A percentile compares a stretch with the other conserved stretches of the same genome.
These are phyloP conservation scores for Paraglomus brasilianum DNA, from an alignment of 192 early-diverging fungal genomes.

Conservation along the genomic window DNA sequence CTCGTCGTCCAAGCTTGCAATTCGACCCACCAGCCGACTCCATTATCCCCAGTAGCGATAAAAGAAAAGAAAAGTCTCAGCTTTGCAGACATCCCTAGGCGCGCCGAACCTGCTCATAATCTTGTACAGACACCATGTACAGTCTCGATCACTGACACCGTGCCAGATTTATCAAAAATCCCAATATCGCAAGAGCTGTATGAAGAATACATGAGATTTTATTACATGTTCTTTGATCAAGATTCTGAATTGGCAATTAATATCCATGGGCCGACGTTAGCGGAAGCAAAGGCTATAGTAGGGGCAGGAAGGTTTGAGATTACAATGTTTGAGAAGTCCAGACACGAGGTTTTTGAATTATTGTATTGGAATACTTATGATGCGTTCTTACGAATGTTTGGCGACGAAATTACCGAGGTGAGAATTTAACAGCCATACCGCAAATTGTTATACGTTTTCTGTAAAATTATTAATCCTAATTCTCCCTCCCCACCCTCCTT, in stretches of 20 bases:
- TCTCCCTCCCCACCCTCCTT: too few species aligned
- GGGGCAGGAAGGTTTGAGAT: slow-evolving; percentile 13
- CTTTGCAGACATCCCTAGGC: background rate
- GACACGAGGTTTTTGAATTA: slow-evolving; percentile 20
- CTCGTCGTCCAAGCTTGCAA: slow-evolving; percentile 13
- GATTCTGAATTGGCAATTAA: slow-evolving; percentile 29
- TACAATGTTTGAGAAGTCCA: slow-evolving; percentile 15
- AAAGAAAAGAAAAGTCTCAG: background rate
- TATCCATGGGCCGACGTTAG: slow-evolving; percentile 13
- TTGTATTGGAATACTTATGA: slow-evolving; percentile 32
- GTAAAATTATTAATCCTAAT: too few species aligned
- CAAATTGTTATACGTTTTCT: too few species aligned
- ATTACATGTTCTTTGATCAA: slow-evolving; percentile 7
- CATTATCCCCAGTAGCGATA: too few species aligned
- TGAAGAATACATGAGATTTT: slow-evolving; percentile 9
- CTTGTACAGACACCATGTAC: slow-evolving; percentile 22
- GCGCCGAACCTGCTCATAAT: background rate
- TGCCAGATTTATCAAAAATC: slow-evolving; percentile 12
- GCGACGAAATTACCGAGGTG: background rate
- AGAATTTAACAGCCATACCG: background rate
- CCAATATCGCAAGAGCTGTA: slow-evolving; percentile 17
- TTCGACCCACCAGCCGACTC: background rate
- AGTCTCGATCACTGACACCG: slow-evolving; percentile 20
- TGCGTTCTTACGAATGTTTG: slow-evolving; percentile 20
- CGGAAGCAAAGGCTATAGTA: background rate